Evolutionary conservation across 129 eudicot genomes (phyloP), one percentile per base, ranked within the genome.

Genomic region (Tagetes patula): DNA sequence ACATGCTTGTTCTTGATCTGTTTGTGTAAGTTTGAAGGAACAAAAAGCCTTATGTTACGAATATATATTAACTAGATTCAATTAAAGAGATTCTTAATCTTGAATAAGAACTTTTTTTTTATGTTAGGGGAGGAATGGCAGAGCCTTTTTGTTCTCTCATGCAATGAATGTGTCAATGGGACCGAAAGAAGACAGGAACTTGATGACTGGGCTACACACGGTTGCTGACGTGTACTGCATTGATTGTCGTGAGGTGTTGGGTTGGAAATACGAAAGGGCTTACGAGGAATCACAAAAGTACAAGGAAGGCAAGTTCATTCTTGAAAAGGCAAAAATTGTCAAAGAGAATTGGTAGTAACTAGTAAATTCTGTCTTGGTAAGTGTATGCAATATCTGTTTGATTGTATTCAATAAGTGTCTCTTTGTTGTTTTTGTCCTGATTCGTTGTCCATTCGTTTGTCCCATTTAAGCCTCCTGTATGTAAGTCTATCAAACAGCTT

Each of bases 171-270:
- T 89, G 38, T 67, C 65, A 3, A 76, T 82, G 50, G 98, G 98
- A 32, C 72, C 85, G 3, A 87, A 89, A 81, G 98, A 92, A 73
- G 92, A 89, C 75, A 73, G 96, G 55, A 71, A 80, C 62, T 89
- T 92, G n/a, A 82, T 89, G 86, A 92, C 98, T 2, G 98, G 98
- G 43, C 95, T 87, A 37, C 96, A 92, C 87, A 89, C 92, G 0
- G 96, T 92, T 76, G 98, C 92, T 30, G 96, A 92, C 65, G 79
- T 92, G 45, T 69, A 75, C 49, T 92, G 98, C 70, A 75, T 80
- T 43, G 95, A 89, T 69, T 92, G 98, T 69, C 80, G 69, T 7
- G 88, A 87, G 81, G 88, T 92, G 5, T 69, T 92, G 70, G 98
- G 98, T 7, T 92, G 98, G 98, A 92, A 89, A 79, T 92, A 92